A percentile compares a stretch with the other conserved stretches of the same genome.
Conservation (phyloP, 108 stramenopile species). For the Skeletonema tropicum region DNA sequence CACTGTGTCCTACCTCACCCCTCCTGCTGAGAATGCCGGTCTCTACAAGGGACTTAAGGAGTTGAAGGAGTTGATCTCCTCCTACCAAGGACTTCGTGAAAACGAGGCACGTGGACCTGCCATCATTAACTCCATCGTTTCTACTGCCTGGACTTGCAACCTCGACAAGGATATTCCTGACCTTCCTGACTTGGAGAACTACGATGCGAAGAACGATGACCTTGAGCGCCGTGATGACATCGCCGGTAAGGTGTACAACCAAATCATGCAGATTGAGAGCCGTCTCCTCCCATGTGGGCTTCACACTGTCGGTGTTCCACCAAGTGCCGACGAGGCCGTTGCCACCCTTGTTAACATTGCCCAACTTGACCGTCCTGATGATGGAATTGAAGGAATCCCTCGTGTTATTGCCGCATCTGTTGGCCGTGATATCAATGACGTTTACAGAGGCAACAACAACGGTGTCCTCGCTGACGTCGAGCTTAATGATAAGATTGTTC, state of each 20-base stretch:
- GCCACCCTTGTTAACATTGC: conserved; percentile 97
- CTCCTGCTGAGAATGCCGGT: conserved; percentile 97
- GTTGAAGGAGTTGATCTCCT: conserved; percentile 93
- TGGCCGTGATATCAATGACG: conserved; percentile 94
- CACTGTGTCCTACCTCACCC: conserved; percentile 96
- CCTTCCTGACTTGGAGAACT: conserved; percentile 83
- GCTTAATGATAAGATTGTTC: conserved; percentile 79
- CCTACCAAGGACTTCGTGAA: conserved; percentile 94
- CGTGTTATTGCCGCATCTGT: conserved; percentile 92
- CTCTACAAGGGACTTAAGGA: conserved; percentile 98
- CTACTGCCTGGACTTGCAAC: conserved; percentile 94
- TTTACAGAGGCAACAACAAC: conserved; percentile 92
- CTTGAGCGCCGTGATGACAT: conserved; percentile 86
- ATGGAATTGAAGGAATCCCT: conserved; percentile 90
- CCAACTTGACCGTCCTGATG: conserved; percentile 93
- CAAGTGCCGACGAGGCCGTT: conserved; percentile 93
- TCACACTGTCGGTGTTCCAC: conserved; percentile 96
- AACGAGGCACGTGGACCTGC: conserved; percentile 94
- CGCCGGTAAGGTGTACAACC: conserved; percentile 88
- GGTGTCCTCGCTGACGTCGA: conserved; percentile 91
- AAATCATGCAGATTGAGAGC: conserved; percentile 97
- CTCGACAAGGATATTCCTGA: conserved; percentile 94
- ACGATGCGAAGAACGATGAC: conserved; percentile 80
- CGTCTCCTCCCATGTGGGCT: conserved; percentile 96
- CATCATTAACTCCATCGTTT: conserved; percentile 95